These are phyloP conservation scores for Pelargonium cotyledonis DNA, from an alignment of 441 rosid species.

Conservation along the genomic window DNA sequence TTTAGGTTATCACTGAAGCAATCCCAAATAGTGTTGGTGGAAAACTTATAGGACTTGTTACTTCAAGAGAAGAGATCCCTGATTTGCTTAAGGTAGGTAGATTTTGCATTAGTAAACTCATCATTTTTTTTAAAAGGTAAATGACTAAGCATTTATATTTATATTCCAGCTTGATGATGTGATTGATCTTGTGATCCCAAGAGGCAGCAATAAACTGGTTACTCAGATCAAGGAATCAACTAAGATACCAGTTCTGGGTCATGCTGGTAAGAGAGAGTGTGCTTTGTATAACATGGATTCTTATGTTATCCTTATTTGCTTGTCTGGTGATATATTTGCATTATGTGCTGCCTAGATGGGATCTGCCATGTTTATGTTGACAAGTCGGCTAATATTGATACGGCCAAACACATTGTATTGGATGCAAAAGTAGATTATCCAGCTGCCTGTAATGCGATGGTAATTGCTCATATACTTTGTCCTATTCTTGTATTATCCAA, in stretches of 20 bases:
- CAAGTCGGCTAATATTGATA: conserved; percentile 71
- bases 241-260: conserved; percentile 95
- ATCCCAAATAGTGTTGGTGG: conserved; percentile 70
- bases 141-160: conserved; percentile 20
- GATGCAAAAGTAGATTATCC: conserved; percentile 98
- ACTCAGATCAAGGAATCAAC: conserved; percentile 86
- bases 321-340: conserved; percentile 12
- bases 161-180: conserved; percentile 91
- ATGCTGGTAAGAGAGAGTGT: conserved; percentile 60
- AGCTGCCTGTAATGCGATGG: conserved; percentile 99
- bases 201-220: conserved; percentile 97
- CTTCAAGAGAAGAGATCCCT: conserved; percentile 93
- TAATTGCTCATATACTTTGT: conserved; percentile 24
- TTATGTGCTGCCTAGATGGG: conserved; percentile 58
- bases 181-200: conserved; percentile 96
- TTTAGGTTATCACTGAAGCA: conserved; percentile 79
- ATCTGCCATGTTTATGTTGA: conserved; percentile 94
- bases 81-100: conserved; percentile 78
- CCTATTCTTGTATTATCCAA: background rate
- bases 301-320: conserved; percentile 11
- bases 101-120: conserved; percentile 6
- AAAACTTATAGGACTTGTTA: conserved; percentile 84
- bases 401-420: conserved; percentile 68
- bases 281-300: conserved; percentile 14
- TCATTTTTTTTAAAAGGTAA: background rate